Evolutionary conservation across 345 rosid genomes (phyloP), one percentile per base, ranked within the genome.

Genomic region (Anastatica hierochuntica): DNA sequence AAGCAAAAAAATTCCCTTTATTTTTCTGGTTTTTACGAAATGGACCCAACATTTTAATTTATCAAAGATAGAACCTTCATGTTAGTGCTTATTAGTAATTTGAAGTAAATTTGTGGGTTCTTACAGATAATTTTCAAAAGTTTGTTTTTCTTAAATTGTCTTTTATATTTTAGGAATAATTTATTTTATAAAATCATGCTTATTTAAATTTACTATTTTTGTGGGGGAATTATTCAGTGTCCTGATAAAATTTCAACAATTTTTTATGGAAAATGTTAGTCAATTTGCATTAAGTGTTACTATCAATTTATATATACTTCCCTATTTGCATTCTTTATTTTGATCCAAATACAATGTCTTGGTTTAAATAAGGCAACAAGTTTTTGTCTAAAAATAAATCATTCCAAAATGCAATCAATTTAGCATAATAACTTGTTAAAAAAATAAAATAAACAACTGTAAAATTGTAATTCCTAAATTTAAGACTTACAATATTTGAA

Each of bases 271-370:
- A 53, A 54, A 19, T 37, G 5, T 8, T 48, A 26, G 43, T 48
- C 37, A 40, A 56, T 41, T 48, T 41, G 23, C 57, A 56, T 23
- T 13, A 10, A 64, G 7, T 23, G 5, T 56, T 56, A 31, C 45
- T 2, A 24, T 34, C 31, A 49, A 5, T 48, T 41, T 18, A 49
- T 41, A 29, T 29, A 29, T 12, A 8, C 10, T 29, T 29, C 10
- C 33, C 9, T 29, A 29, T 29, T 30, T 23, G 9, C n/a, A 39
- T 46, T 56, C 14, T 42, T 14, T 56, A 17, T 10, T 19, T 64
- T 5, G 13, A 39, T 21, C 50, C 57, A 48, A 10, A 41, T 64
- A 52, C 38, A 47, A 2, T 64, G 52, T n/a, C 5, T 49, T 64
- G 14, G 39, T 41, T 64, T 42, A 9, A 48, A 35, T 57, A 17